Conservation (phyloP, 139 green algal genomes). For the Eudorina sp. region DNA sequence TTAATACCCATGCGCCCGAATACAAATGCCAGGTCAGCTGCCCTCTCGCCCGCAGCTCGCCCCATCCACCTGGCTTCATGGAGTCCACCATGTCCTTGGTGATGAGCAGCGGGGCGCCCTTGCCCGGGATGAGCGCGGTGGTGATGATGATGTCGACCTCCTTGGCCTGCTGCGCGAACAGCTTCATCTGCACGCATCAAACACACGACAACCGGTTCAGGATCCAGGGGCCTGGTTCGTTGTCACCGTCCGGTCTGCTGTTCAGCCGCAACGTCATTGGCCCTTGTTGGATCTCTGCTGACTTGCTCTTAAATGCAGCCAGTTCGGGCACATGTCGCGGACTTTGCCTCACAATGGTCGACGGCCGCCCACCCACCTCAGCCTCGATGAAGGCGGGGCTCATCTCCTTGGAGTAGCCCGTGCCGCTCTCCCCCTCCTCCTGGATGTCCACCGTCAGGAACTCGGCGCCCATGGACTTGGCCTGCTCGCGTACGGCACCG, state of each 20-base stretch:
- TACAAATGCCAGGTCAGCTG: not conserved
- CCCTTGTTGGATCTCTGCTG: not conserved
- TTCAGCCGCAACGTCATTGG: not conserved
- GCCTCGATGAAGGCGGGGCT: conserved; percentile 85
- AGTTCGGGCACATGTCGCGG: not conserved
- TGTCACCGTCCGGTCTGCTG: too few species aligned
- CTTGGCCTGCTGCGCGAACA: conserved; percentile 76
- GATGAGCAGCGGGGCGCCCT: conserved; percentile 89
- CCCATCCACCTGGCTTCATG: conserved; percentile 81
- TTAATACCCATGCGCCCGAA: too few species aligned
- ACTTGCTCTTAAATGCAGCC: not conserved
- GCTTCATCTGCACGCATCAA: conserved; percentile 56
- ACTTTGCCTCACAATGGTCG: not conserved
- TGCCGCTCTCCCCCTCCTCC: conserved; percentile 82
- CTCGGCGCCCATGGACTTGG: conserved; percentile 87
- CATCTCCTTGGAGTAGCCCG: conserved; percentile 92
- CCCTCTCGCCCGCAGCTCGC: not conserved
- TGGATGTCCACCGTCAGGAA: conserved; percentile 89
- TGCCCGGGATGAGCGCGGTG: conserved; percentile 87
- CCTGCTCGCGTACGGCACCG: conserved; percentile 78
- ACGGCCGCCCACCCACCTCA: conserved; percentile 65
- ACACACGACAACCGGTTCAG: too few species aligned
- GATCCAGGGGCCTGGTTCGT: too few species aligned
- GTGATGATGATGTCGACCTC: conserved; percentile 96
- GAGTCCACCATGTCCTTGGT: conserved; percentile 84